Evolutionary conservation across 75 land plant genomes (phyloP).

Genomic region (Chamaecyparis obtusa): DNA sequence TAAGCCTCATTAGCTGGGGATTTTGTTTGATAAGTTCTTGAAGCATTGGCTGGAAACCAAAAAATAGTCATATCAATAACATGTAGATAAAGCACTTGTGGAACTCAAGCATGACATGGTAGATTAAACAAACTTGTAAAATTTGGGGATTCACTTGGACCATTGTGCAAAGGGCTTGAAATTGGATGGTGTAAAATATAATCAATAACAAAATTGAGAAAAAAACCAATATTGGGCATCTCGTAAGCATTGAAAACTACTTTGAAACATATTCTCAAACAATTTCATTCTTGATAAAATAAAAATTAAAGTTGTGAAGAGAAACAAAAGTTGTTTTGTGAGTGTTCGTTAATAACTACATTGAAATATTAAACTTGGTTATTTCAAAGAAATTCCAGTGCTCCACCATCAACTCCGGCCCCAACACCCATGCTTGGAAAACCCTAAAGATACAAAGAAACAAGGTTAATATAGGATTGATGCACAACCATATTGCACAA

Average conservation of each 20-base stretch:
- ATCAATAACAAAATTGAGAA: neutral
- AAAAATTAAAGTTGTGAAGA: neutral
- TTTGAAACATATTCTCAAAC: neutral
- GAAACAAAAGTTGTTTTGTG: neutral
- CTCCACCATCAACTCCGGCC: constrained; percentile 64
- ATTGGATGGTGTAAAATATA: constrained; percentile 41
- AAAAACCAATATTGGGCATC: neutral
- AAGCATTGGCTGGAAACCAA: constrained; percentile 44
- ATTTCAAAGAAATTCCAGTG: constrained; percentile 91
- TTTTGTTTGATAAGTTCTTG: constrained; percentile 58
- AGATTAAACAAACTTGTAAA: constrained; percentile 63
- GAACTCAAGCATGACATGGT: neutral
- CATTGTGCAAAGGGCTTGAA: constrained; percentile 85
- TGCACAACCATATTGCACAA: neutral
- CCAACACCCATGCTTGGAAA: constrained; percentile 25
- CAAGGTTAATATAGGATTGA: constrained; percentile 23
- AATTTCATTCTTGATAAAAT: neutral
- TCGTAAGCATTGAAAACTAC: neutral
- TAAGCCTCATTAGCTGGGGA: constrained; percentile 53
- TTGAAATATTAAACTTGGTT: constrained; percentile 49
- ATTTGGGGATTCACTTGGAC: constrained; percentile 99
- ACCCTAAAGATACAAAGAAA: constrained; percentile 31
- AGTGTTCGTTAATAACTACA: neutral
- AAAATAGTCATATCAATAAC: neutral
- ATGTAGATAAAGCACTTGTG: neutral